Base-by-base conservation (phyloP, 1,284 basidiomycete species). In the Heliocybe sulcata region DNA sequence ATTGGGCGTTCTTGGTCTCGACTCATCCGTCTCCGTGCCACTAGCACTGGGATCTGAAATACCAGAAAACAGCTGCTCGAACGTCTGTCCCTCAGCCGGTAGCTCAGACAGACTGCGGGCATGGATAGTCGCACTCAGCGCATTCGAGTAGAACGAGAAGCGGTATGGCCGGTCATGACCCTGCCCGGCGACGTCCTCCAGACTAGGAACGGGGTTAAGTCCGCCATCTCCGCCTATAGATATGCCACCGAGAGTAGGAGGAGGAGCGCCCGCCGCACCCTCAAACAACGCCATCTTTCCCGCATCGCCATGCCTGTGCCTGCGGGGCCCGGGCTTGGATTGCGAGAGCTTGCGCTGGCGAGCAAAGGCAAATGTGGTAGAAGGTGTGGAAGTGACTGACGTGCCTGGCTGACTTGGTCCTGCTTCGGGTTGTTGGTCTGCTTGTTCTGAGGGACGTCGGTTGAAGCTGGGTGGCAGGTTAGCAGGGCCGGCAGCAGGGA, bases 131-230 rank as follows among this genome's bases (percentile, higher is more conserved):
- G 92, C 89, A 1, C 90, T 86, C 50, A 98, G 76, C 1, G 90
- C 81, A 65, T 98, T 99, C 16, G 94, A 98, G 72, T 99, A 99
- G 74, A 99, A 99, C 0, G 96, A 98, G 74, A 99, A 99, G 31
- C 97, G 83, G 67, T 98, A 99, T 6, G 95, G 96, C 65, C 92
- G 77, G 63, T 94, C 92, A 65, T 94, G 87, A 0, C 89, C 88
- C 1, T 38, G 33, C 20, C 1, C 27, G 50, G 53, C 0, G n/a
- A 45, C 25, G 26, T 14, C 27, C 35, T 45, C 35, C 48, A 29
- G 45, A 6, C 20, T 20, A 11, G 53, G 50, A 2, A 55, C 54
- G 22, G 38, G 56, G 51, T 58, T 54, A 9, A 50, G 48, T 9
- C 20, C 50, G 26, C 25, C 50, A 33, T 33, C 26, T 19, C 3